phyloP scores from a whole-genome alignment of 2,329 filamentous ascomycete species.

The Hypoxylon sp. region DNA sequence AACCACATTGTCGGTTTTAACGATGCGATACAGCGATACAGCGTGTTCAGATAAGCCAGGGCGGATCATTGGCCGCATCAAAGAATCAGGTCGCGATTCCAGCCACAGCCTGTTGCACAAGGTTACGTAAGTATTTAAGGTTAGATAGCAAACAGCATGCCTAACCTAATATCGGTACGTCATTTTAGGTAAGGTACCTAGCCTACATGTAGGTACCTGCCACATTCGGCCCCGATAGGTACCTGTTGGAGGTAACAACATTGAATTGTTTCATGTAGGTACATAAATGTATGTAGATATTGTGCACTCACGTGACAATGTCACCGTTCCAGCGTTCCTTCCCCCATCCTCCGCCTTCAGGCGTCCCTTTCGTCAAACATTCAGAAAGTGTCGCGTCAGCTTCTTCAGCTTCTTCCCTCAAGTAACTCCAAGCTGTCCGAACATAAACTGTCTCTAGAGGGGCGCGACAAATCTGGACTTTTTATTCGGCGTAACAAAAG shows the following conservation, averaged over 20 bases:
- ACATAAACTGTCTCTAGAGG: not conserved
- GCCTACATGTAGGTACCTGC: not conserved
- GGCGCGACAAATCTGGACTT: conserved; percentile 27
- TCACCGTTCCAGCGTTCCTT: conserved; percentile 8
- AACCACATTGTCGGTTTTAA: not conserved
- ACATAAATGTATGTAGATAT: too few species aligned
- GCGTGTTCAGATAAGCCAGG: conserved; percentile 4
- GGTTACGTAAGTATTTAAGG: not conserved
- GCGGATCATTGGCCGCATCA: not conserved
- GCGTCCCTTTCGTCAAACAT: not conserved
- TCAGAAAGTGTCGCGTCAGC: conserved; percentile 12
- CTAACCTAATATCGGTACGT: too few species aligned
- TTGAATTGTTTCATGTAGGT: too few species aligned
- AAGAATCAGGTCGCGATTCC: not conserved
- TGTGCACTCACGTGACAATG: conserved; percentile 18
- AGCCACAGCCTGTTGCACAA: not conserved
- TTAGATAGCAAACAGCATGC: too few species aligned
- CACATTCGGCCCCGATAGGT: conserved; percentile 1
- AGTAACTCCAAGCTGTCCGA: not conserved
- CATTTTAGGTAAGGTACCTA: too few species aligned
- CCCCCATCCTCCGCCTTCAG: not conserved
- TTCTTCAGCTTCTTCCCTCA: conserved; percentile 1
- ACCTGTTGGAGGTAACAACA: too few species aligned
- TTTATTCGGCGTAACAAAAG: conserved; percentile 22
- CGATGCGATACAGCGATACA: not conserved